A percentile compares a stretch with the other conserved stretches of the same genome.
Evolutionary conservation across 495 filamentous ascomycete genomes (phyloP).

Genomic region (Trichoderma parareesei): DNA sequence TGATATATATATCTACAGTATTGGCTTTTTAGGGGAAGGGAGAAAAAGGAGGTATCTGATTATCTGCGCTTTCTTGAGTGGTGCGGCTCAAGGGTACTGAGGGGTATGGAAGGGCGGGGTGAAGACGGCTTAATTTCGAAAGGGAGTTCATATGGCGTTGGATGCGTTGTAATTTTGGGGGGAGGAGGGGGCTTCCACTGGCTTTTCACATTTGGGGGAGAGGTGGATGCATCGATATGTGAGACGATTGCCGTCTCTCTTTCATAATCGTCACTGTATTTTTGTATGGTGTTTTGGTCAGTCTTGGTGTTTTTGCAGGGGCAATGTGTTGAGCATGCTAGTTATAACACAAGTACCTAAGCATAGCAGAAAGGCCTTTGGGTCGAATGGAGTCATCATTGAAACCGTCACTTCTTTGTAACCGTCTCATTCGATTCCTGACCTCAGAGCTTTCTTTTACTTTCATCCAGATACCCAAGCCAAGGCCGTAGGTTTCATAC

Average conservation of each 20-base stretch:
- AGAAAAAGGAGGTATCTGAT: background rate
- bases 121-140: background rate
- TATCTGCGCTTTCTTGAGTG: background rate
- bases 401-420: no score
- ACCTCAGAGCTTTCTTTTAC: no score
- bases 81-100: background rate
- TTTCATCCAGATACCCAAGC: no score
- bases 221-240: background rate
- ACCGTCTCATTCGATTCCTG: no score
- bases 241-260: background rate
- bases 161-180: background rate
- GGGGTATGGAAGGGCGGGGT: background rate
- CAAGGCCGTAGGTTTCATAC: no score
- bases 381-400: no score
- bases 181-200: background rate
- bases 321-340: background rate
- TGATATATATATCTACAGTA: conserved; percentile 3
- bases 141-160: background rate
- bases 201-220: conserved; percentile 1
- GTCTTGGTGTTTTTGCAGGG: background rate
- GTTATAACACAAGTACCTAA: background rate
- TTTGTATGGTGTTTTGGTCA: background rate
- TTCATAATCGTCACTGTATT: background rate
- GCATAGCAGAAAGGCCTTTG: background rate
- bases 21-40: background rate